Conservation (phyloP, 164 flowering plant species). For the Cinnamomum chago region DNA sequence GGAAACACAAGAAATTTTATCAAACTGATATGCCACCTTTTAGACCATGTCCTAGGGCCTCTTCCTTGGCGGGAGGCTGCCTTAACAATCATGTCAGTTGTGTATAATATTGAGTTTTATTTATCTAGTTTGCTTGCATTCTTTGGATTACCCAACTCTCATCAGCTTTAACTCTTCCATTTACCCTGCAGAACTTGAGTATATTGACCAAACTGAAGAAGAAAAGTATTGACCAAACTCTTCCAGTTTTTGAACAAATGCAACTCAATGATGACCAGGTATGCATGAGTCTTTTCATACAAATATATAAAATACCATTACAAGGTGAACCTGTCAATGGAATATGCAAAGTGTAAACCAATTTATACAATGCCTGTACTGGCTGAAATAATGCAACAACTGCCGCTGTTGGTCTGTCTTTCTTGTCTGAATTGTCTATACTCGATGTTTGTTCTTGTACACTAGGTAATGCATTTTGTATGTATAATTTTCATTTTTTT, state of each 20-base stretch:
- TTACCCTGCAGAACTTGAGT: constrained; percentile 40
- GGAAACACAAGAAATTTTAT: too few relatives aligned
- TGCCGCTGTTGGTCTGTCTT: too few relatives aligned
- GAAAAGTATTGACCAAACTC: constrained; percentile 78
- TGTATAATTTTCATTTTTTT: too few relatives aligned
- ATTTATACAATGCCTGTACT: not conserved
- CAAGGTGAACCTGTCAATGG: not conserved
- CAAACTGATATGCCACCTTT: too few relatives aligned
- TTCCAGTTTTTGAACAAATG: constrained; percentile 65
- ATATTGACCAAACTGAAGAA: constrained; percentile 38
- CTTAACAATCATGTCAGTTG: too few relatives aligned
- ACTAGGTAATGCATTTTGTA: too few relatives aligned
- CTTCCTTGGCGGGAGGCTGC: too few relatives aligned
- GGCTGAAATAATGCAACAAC: not conserved
- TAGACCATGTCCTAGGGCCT: too few relatives aligned
- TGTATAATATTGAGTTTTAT: not conserved
- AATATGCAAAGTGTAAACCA: not conserved
- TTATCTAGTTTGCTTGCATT: not conserved
- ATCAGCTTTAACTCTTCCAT: not conserved
- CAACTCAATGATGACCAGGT: constrained; percentile 57
- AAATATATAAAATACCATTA: too few relatives aligned
- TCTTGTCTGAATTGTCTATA: too few relatives aligned
- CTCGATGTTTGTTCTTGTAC: too few relatives aligned
- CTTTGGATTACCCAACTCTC: not conserved
- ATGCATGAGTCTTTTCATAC: constrained; percentile 7